Evolutionary conservation across 495 filamentous ascomycete species (phyloP), one percentile per base, ranked within the genome.

Genomic region (Aspergillus diversus): DNA sequence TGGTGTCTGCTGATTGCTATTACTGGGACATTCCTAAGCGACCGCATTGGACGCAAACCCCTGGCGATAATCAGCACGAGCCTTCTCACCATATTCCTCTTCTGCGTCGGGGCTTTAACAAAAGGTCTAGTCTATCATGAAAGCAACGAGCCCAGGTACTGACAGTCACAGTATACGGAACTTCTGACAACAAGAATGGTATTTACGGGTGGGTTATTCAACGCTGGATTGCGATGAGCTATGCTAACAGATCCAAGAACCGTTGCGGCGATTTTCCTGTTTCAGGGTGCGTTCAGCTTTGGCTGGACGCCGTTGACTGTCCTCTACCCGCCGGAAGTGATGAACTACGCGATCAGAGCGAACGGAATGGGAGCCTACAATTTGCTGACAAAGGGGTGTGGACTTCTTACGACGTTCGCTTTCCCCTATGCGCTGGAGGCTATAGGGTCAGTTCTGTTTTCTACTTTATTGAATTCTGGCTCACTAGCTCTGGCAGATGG

Each of bases 201-300:
- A 34, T 54, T 11, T 54, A 54, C 51, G 51, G n/a, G n/a, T n/a
- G n/a, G n/a, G n/a, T n/a, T n/a, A n/a, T n/a, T n/a, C n/a, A n/a
- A n/a, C n/a, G n/a, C n/a, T n/a, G n/a, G n/a, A n/a, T n/a, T n/a
- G n/a, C n/a, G n/a, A n/a, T n/a, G n/a, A n/a, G n/a, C n/a, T n/a
- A n/a, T n/a, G n/a, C n/a, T n/a, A n/a, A n/a, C n/a, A n/a, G n/a
- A n/a, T n/a, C n/a, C n/a, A n/a, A n/a, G n/a, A 13, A 54, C 51
- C 27, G 27, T 54, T n/a, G 51, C 51, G 4, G 16, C 27, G 33
- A 34, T 54, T n/a, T 54, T 54, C 51, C 51, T 54, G 4, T 54
- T 54, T 12, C 27, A 34, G 8, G 51, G 27, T 4, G 5, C 27
- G 3, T 54, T 12, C 27, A 4, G 7, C 7, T 8, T 34, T 15